Conservation (phyloP, 441 rosid genomes). For the Syzygium syzygioides region DNA sequence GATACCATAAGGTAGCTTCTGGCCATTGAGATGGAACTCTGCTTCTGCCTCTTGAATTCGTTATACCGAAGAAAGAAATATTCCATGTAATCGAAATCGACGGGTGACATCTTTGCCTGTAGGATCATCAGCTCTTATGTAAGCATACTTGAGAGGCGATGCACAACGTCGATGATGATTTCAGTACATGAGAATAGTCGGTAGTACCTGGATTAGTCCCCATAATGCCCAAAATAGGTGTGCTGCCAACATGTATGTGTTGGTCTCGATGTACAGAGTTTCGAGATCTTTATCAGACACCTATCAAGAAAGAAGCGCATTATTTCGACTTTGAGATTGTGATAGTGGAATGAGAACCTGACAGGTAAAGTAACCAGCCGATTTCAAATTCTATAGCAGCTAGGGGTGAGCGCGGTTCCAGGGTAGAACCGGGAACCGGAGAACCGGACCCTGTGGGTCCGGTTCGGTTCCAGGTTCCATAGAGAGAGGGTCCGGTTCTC, state of each 20-base stretch:
- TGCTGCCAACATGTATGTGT: conserved; percentile 69
- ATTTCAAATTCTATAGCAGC: background rate
- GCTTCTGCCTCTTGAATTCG: conserved; percentile 79
- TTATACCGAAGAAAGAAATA: conserved; percentile 85
- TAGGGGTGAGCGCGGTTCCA: no score
- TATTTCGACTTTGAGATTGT: background rate
- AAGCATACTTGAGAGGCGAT: background rate
- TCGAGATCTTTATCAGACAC: conserved; percentile 57
- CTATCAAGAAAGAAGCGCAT: conserved; percentile 19
- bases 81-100: conserved; percentile 74
- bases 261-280: conserved; percentile 60
- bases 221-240: conserved; percentile 92
- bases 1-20: conserved; percentile 37
- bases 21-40: conserved; percentile 42
- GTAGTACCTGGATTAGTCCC: conserved; percentile 91
- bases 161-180: background rate
- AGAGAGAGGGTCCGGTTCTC: no score
- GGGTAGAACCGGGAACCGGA: no score
- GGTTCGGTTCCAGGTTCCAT: no score
- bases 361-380: background rate
- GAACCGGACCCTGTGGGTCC: no score
- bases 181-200: background rate
- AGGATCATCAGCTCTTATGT: background rate
- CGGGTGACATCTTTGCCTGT: conserved; percentile 94
- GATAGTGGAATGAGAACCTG: background rate